These are phyloP conservation scores for Apostasia shenzhenica DNA, from an alignment of 106 monocot genomes.

Conservation along the genomic window DNA sequence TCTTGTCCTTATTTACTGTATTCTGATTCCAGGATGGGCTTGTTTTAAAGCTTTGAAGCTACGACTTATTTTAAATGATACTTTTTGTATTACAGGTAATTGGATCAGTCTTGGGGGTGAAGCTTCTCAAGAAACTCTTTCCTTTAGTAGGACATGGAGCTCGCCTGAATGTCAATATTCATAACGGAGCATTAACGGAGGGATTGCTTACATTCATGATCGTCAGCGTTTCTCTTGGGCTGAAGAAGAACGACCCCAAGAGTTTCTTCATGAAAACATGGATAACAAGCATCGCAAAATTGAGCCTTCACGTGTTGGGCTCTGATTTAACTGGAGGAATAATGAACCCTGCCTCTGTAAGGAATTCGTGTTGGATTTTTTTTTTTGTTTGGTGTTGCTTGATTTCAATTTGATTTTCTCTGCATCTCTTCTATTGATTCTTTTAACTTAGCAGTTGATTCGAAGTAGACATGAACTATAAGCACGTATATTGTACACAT, in stretches of 20 bases:
- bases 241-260: constrained; percentile 60
- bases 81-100: constrained; percentile 29
- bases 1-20: too few relatives aligned
- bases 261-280: constrained; percentile 95
- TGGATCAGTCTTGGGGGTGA: constrained; percentile 67
- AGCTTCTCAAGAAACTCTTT: constrained; percentile 35
- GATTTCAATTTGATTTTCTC: too few relatives aligned
- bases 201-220: constrained; percentile 73
- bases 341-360: constrained; percentile 99
- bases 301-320: constrained; percentile 72
- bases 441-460: too few relatives aligned
- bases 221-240: constrained; percentile 49
- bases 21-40: too few relatives aligned
- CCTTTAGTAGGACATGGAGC: constrained; percentile 75
- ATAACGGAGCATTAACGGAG: constrained; percentile 85
- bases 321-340: constrained; percentile 94
- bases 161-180: constrained; percentile 61
- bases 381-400: too few relatives aligned
- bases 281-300: constrained; percentile 75
- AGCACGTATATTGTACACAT: too few relatives aligned
- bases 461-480: too few relatives aligned
- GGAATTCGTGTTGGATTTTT: constrained; percentile 1
- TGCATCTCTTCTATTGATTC: too few relatives aligned
- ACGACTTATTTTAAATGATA: not conserved
- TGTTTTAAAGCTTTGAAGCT: too few relatives aligned